Evolutionary conservation across 2,329 filamentous ascomycete species (phyloP).

Genomic region (Colletotrichum sp.): DNA sequence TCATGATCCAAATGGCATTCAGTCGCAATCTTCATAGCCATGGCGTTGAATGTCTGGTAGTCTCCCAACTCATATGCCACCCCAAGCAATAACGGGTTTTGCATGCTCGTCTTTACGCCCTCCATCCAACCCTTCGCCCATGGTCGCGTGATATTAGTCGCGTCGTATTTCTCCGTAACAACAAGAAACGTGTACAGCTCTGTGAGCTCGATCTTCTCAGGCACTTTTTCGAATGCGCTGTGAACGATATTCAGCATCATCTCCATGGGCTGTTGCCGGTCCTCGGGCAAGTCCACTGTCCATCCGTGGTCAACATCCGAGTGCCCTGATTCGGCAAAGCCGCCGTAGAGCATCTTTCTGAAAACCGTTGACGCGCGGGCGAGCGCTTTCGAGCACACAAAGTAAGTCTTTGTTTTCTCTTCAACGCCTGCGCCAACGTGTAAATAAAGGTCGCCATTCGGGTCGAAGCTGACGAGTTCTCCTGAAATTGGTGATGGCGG

Average conservation of each 20-base stretch:
- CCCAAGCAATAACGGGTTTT: slow-evolving; percentile 29
- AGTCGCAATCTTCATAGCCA: slow-evolving; percentile 27
- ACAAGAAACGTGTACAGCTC: slow-evolving; percentile 31
- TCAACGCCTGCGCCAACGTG: background rate
- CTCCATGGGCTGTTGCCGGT: slow-evolving; percentile 30
- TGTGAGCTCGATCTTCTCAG: slow-evolving; percentile 22
- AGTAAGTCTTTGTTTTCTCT: slow-evolving; percentile 15
- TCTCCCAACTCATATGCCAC: slow-evolving; percentile 36
- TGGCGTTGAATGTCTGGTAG: slow-evolving; percentile 24
- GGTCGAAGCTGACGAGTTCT: background rate
- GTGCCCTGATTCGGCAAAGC: slow-evolving; percentile 27
- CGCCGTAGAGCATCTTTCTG: slow-evolving; percentile 31
- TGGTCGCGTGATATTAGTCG: slow-evolving; percentile 26
- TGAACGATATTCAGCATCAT: slow-evolving; percentile 36
- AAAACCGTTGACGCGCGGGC: slow-evolving; percentile 31
- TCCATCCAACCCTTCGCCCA: slow-evolving; percentile 28
- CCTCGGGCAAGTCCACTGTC: slow-evolving; percentile 33
- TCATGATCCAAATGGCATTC: slow-evolving; percentile 19
- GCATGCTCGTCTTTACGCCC: slow-evolving; percentile 5
- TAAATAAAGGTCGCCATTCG: background rate
- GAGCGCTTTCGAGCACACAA: slow-evolving; percentile 31
- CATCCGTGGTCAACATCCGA: slow-evolving; percentile 21
- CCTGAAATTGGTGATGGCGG: background rate
- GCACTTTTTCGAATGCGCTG: slow-evolving; percentile 29
- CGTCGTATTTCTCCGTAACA: slow-evolving; percentile 35